A percentile compares a stretch with the other conserved stretches of the same genome.
Evolutionary conservation across 2,329 filamentous ascomycete species (phyloP).

Genomic region (Intubia oerlemansii): DNA sequence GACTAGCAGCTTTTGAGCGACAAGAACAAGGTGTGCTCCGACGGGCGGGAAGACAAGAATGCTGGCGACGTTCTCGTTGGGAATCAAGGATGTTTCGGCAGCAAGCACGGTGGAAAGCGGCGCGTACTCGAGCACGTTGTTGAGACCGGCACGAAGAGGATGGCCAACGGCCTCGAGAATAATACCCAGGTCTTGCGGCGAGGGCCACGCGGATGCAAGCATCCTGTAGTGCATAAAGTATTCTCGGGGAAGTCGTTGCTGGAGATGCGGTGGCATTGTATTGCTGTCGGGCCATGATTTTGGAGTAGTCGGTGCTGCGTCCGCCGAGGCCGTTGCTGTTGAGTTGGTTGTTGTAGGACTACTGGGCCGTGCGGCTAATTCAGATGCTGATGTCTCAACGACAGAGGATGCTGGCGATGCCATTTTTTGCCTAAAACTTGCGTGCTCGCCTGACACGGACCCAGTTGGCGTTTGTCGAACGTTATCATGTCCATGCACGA

Average conservation of each 20-base stretch:
- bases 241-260: conserved; percentile 1
- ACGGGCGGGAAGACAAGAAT: conserved; percentile 2
- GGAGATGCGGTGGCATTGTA: not conserved
- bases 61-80: not conserved
- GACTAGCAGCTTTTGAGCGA: conserved; percentile 15
- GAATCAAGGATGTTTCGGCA: conserved; percentile 1
- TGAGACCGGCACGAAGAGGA: not conserved
- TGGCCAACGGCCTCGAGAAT: conserved; percentile 1
- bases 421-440: too few relatives aligned
- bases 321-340: too few relatives aligned
- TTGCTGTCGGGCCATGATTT: not conserved
- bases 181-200: not conserved
- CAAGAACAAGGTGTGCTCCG: conserved; percentile 12
- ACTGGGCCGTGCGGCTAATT: too few relatives aligned
- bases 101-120: conserved; percentile 1
- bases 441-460: too few relatives aligned
- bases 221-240: conserved; percentile 3
- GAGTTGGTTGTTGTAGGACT: too few relatives aligned
- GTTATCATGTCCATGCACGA: too few relatives aligned
- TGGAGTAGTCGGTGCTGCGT: not conserved
- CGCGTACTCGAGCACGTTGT: conserved; percentile 1
- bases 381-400: too few relatives aligned
- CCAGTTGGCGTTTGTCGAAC: too few relatives aligned
- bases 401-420: too few relatives aligned
- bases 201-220: conserved; percentile 3